phyloP scores from a whole-genome alignment of 768 basidiomycete species.

The Mycena metata region DNA sequence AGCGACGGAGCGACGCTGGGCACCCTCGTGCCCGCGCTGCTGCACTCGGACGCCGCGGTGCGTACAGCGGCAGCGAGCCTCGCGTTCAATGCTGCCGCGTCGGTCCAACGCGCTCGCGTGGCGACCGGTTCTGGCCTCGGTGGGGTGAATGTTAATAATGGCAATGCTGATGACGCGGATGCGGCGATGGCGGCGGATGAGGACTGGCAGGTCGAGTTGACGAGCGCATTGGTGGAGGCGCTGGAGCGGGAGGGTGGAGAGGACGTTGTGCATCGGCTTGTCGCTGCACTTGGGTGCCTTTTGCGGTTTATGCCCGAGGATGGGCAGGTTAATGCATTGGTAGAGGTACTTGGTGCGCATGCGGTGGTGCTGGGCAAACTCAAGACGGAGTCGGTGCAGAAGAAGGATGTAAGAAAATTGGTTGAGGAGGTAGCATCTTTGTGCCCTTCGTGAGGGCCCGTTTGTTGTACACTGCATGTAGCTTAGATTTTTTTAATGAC shows the following conservation, averaged over 20 bases:
- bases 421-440: conserved; percentile 70
- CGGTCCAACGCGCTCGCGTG: conserved; percentile 73
- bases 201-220: conserved; percentile 90
- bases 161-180: conserved; percentile 47
- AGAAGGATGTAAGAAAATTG: conserved; percentile 76
- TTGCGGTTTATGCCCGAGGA: conserved; percentile 82
- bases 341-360: conserved; percentile 79
- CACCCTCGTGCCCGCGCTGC: conserved; percentile 74
- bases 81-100: conserved; percentile 80
- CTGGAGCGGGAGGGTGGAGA: conserved; percentile 79
- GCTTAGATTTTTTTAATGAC: no score
- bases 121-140: conserved; percentile 50
- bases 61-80: conserved; percentile 87
- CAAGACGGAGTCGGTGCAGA: conserved; percentile 62
- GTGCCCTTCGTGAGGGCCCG: conserved; percentile 12
- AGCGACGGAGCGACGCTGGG: conserved; percentile 56
- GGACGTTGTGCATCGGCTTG: conserved; percentile 89
- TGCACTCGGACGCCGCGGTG: conserved; percentile 77
- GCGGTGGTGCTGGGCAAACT: conserved; percentile 72
- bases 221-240: conserved; percentile 87
- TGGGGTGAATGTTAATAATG: conserved; percentile 33
- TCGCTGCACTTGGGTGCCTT: conserved; percentile 82
- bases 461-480: no score
- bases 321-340: conserved; percentile 66
- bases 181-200: conserved; percentile 67